Percentiles rank a stretch among this genome's conserved stretches.
Conservation (phyloP, 352 stramenopile genomes). For the Albugo candida region DNA sequence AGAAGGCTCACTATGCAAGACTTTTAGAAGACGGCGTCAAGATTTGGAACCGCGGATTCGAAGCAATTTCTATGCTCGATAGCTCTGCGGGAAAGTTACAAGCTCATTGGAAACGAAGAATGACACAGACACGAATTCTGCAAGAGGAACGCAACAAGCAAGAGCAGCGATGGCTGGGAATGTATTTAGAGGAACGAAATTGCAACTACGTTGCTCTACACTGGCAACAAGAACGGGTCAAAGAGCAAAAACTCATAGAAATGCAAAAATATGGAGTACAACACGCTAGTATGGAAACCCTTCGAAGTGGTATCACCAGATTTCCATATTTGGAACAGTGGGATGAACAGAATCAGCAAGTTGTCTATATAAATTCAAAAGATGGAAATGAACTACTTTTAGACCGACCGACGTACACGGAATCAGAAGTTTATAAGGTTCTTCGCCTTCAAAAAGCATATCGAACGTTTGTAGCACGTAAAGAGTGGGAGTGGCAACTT, state of each 20-base stretch:
- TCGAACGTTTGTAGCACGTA: slow-evolving; percentile 21
- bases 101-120: slow-evolving; percentile 37
- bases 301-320: slow-evolving; percentile 18
- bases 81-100: slow-evolving; percentile 20
- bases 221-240: slow-evolving; percentile 39
- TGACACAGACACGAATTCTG: slow-evolving; percentile 20
- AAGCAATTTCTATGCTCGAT: slow-evolving; percentile 12
- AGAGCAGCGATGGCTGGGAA: slow-evolving; percentile 14
- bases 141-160: slow-evolving; percentile 13
- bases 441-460: slow-evolving; percentile 22
- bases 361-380: slow-evolving; percentile 15
- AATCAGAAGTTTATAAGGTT: slow-evolving; percentile 32
- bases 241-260: slow-evolving; percentile 28
- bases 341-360: slow-evolving; percentile 22
- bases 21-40: slow-evolving; percentile 13
- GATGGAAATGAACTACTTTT: slow-evolving; percentile 5
- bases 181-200: slow-evolving; percentile 38
- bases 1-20: slow-evolving; percentile 5
- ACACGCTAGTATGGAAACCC: slow-evolving; percentile 14
- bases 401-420: slow-evolving; percentile 35
- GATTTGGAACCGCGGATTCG: slow-evolving; percentile 12
- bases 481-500: slow-evolving; percentile 21
- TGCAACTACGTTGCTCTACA: slow-evolving; percentile 34
- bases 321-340: slow-evolving; percentile 42
- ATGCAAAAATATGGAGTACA: slow-evolving; percentile 14